phyloP scores from a whole-genome alignment of 768 basidiomycete genomes.

The Xerocomellus intermedius region DNA sequence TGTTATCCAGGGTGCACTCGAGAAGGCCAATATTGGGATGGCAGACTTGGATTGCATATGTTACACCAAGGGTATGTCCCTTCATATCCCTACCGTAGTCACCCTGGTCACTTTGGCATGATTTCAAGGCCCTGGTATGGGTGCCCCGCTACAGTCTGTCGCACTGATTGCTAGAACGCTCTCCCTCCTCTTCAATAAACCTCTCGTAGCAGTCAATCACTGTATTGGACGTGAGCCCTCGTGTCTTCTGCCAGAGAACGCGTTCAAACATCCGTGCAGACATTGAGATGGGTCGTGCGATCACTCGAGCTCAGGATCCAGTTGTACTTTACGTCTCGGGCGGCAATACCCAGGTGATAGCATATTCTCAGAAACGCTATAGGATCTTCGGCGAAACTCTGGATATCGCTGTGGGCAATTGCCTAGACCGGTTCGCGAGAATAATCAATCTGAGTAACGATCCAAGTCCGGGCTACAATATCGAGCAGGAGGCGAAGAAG shows the following conservation, averaged over 20 bases:
- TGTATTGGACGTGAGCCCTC: constrained; percentile 86
- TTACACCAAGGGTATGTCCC: constrained; percentile 82
- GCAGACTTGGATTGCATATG: constrained; percentile 91
- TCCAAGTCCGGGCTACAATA: constrained; percentile 95
- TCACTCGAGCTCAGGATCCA: constrained; percentile 92
- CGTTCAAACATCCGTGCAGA: constrained; percentile 47
- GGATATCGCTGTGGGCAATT: constrained; percentile 99
- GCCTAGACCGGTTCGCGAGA: constrained; percentile 94
- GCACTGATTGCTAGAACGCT: constrained; percentile 91
- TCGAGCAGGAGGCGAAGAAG: constrained; percentile 94
- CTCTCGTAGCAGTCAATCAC: constrained; percentile 97
- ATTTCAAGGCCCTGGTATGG: constrained; percentile 93
- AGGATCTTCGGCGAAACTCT: constrained; percentile 98
- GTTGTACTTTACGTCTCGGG: constrained; percentile 98
- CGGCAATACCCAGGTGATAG: constrained; percentile 98
- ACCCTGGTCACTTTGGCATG: background rate
- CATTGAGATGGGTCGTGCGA: constrained; percentile 97
- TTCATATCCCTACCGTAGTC: background rate
- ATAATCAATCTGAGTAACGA: constrained; percentile 94
- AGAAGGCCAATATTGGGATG: constrained; percentile 64
- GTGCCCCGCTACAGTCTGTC: constrained; percentile 92
- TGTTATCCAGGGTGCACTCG: constrained; percentile 76
- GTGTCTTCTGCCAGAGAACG: background rate
- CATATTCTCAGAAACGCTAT: constrained; percentile 96
- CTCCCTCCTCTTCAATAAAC: constrained; percentile 83